These are phyloP conservation scores for Sporothrix humicola DNA, from an alignment of 2,329 filamentous ascomycete species.

Conservation along the genomic window DNA sequence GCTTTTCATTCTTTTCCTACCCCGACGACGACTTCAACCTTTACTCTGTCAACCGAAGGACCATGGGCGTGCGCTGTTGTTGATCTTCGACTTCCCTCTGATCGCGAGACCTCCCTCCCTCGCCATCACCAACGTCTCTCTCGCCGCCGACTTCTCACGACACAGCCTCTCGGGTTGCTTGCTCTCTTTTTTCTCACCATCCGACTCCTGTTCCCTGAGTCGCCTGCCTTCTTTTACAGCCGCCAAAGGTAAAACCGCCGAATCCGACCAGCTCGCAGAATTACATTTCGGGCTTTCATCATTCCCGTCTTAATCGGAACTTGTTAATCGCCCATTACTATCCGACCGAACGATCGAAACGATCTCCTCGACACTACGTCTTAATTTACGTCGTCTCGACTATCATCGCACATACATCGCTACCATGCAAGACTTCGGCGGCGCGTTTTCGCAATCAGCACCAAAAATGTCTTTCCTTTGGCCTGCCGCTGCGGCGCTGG, in stretches of 20 bases:
- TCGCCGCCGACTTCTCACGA: slow-evolving; percentile 16
- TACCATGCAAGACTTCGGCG: slow-evolving; percentile 42
- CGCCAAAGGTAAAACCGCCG: background rate
- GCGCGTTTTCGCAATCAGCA: slow-evolving; percentile 40
- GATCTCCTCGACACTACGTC: background rate
- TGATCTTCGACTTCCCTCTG: background rate
- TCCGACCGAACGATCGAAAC: background rate
- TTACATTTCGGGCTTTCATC: background rate
- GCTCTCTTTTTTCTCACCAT: slow-evolving; percentile 12
- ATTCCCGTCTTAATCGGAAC: background rate
- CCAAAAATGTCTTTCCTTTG: slow-evolving; percentile 43
- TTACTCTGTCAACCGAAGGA: slow-evolving; percentile 22
- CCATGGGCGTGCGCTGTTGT: slow-evolving; percentile 30
- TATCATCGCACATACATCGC: background rate
- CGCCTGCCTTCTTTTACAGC: background rate
- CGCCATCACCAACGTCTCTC: slow-evolving; percentile 3
- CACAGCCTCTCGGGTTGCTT: background rate
- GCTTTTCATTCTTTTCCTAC: slow-evolving; percentile 7
- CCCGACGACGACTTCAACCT: slow-evolving; percentile 13
- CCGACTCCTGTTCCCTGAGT: background rate
- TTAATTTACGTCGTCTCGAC: background rate
- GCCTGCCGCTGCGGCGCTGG: slow-evolving; percentile 41
- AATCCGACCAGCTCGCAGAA: background rate
- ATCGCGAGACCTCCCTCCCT: slow-evolving; percentile 30
- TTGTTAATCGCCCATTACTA: background rate